Evolutionary conservation across 2,329 filamentous ascomycete species (phyloP).

Genomic region (Penicillium rolfsii): DNA sequence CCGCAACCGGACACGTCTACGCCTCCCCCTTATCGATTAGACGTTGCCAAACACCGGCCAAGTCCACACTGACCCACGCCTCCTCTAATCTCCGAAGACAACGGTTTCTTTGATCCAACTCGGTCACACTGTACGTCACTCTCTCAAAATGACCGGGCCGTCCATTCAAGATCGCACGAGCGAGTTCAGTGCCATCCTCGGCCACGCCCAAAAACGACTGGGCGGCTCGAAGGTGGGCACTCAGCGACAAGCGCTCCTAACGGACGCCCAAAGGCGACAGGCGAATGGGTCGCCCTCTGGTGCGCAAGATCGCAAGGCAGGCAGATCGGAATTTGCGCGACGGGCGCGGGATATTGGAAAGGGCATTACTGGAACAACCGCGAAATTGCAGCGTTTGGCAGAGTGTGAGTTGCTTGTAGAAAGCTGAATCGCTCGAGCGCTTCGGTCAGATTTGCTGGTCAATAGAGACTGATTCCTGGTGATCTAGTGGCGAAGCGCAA

Average conservation of each 20-base stretch:
- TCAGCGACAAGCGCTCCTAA: slow-evolving; percentile 79
- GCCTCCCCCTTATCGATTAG: slow-evolving; percentile 42
- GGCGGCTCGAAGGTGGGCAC: slow-evolving; percentile 74
- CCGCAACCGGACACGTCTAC: slow-evolving; percentile 31
- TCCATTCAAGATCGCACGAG: slow-evolving; percentile 96
- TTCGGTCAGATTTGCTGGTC: too few relatives aligned
- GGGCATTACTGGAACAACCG: slow-evolving; percentile 90
- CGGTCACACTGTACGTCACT: neutral
- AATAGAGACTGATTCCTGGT: slow-evolving; percentile 7
- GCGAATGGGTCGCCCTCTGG: slow-evolving; percentile 64
- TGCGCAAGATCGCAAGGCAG: slow-evolving; percentile 49
- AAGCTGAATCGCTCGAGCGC: neutral
- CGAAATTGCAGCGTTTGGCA: slow-evolving; percentile 89
- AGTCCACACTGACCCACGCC: slow-evolving; percentile 12
- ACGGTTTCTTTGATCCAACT: neutral
- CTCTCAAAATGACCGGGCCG: slow-evolving; percentile 54
- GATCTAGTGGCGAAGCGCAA: slow-evolving; percentile 83
- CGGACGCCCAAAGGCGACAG: slow-evolving; percentile 64
- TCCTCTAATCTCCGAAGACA: slow-evolving; percentile 4
- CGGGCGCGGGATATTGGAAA: slow-evolving; percentile 89
- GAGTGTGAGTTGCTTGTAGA: slow-evolving; percentile 61
- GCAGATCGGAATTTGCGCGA: slow-evolving; percentile 87
- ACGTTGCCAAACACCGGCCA: slow-evolving; percentile 17
- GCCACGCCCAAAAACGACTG: slow-evolving; percentile 80
- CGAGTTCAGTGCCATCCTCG: slow-evolving; percentile 91